Percentiles rank a stretch among this genome's conserved stretches.
phyloP scores from a whole-genome alignment of 768 basidiomycete species.

The Mycena olivaceomarginata region DNA sequence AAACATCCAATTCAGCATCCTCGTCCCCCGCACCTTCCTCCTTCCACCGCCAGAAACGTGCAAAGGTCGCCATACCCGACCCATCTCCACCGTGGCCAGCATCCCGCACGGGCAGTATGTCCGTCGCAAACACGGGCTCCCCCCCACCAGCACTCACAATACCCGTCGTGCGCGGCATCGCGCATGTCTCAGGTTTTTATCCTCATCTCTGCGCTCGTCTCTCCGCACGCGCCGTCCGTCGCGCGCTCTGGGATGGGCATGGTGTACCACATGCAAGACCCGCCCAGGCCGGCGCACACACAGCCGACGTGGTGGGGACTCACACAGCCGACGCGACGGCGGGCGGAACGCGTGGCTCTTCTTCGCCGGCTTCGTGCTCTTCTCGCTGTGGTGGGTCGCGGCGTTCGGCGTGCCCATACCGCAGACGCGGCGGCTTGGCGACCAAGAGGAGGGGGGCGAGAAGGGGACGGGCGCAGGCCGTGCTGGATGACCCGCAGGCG shows the following conservation, averaged over 20 bases:
- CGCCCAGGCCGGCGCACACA: constrained; percentile 76
- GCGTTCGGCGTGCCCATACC: constrained; percentile 70
- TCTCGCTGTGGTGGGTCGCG: constrained; percentile 80
- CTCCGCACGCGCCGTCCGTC: constrained; percentile 87
- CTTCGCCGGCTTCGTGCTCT: constrained; percentile 82
- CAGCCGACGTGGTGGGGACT: constrained; percentile 80
- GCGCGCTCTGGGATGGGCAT: constrained; percentile 58
- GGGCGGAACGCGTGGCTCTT: constrained; percentile 78
- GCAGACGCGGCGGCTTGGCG: constrained; percentile 75
- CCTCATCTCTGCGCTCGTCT: constrained; percentile 85
- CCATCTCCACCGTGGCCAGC: constrained; percentile 58
- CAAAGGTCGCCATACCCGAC: constrained; percentile 73
- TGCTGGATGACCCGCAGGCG: constrained; percentile 87
- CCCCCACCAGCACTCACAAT: constrained; percentile 49
- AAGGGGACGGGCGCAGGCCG: constrained; percentile 71
- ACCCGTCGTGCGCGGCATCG: constrained; percentile 59
- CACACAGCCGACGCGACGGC: constrained; percentile 61
- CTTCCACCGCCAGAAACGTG: constrained; percentile 80
- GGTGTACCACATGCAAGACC: constrained; percentile 86
- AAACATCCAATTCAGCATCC: constrained; percentile 69
- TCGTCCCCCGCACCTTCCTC: constrained; percentile 82
- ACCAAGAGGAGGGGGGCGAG: constrained; percentile 68
- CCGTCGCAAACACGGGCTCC: constrained; percentile 50
- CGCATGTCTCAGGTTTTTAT: constrained; percentile 77
- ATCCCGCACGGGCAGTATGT: constrained; percentile 65